Evolutionary conservation across 352 stramenopile species (phyloP).

Genomic region (Pythium brachiatum): DNA sequence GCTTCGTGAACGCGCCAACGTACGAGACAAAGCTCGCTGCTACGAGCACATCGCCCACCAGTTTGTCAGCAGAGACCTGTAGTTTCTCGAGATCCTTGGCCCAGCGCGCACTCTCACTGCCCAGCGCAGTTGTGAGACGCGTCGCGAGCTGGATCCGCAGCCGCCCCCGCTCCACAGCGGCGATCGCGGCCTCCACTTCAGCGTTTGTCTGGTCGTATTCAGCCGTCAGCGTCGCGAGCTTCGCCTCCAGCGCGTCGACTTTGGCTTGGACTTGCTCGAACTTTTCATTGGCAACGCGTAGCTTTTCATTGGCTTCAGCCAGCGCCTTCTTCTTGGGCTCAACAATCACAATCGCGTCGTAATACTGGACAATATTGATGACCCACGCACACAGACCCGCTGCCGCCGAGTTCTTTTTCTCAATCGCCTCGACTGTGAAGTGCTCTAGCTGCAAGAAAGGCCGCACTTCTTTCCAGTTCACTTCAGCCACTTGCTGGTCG

Average conservation of each 20-base stretch:
- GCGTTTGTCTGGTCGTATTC: constrained; percentile 88
- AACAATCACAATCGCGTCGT: constrained; percentile 93
- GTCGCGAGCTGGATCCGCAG: constrained; percentile 91
- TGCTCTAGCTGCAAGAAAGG: constrained; percentile 76
- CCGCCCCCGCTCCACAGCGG: constrained; percentile 79
- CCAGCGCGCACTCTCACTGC: constrained; percentile 93
- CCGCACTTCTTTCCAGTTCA: constrained; percentile 83
- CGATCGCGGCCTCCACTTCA: constrained; percentile 90
- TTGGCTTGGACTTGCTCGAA: constrained; percentile 88
- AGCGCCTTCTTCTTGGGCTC: constrained; percentile 90
- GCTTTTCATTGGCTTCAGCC: constrained; percentile 75
- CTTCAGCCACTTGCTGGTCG: constrained; percentile 57
- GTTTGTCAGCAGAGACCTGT: constrained; percentile 59
- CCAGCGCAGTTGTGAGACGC: constrained; percentile 88
- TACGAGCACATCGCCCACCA: constrained; percentile 91
- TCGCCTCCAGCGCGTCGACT: constrained; percentile 85
- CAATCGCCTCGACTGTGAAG: constrained; percentile 79
- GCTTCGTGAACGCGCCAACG: constrained; percentile 92
- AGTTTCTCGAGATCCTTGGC: constrained; percentile 77
- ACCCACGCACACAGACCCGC: constrained; percentile 80
- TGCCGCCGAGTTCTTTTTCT: constrained; percentile 82
- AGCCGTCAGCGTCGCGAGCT: constrained; percentile 71
- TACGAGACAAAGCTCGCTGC: constrained; percentile 93
- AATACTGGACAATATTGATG: constrained; percentile 93
- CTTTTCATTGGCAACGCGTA: constrained; percentile 80